Percentiles rank a stretch among this genome's conserved stretches.
These are phyloP conservation scores for Adenanthera pavonina DNA, from an alignment of 306 rosid genomes.

Conservation along the genomic window DNA sequence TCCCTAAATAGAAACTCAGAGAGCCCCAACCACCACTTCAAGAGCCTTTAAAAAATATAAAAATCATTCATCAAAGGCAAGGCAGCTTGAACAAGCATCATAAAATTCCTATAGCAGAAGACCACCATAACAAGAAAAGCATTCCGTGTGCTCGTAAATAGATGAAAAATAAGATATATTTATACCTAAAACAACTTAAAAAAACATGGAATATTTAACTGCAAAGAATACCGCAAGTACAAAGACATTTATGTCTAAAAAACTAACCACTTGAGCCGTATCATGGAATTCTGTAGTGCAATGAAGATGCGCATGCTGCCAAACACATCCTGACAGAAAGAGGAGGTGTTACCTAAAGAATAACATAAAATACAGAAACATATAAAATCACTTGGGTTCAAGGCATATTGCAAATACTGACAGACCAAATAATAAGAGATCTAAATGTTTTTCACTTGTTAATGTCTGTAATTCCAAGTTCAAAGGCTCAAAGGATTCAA, in stretches of 20 bases:
- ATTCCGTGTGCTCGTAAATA: neutral
- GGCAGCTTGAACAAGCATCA: too few species aligned
- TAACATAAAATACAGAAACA: conserved; percentile 22
- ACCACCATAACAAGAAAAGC: neutral
- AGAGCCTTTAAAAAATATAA: neutral
- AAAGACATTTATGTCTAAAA: neutral
- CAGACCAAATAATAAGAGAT: conserved; percentile 33
- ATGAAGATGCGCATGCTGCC: conserved; percentile 75
- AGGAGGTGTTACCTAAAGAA: conserved; percentile 31
- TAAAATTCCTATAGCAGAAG: neutral
- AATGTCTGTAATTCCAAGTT: neutral
- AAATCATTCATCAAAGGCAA: neutral
- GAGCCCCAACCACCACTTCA: neutral
- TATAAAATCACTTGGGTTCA: conserved; percentile 34
- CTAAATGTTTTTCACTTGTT: conserved; percentile 3
- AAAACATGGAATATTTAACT: conserved; percentile 26
- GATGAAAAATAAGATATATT: neutral
- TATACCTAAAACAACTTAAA: neutral
- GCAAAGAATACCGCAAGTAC: conserved; percentile 3
- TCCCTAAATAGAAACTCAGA: neutral
- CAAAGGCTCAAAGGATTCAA: neutral
- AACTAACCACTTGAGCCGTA: conserved; percentile 76
- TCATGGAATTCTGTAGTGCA: conserved; percentile 89
- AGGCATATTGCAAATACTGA: conserved; percentile 34
- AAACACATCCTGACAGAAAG: conserved; percentile 66